Evolutionary conservation across 306 rosid genomes (phyloP), one percentile per base, ranked within the genome.

Genomic region (Cucurbita moschata): DNA sequence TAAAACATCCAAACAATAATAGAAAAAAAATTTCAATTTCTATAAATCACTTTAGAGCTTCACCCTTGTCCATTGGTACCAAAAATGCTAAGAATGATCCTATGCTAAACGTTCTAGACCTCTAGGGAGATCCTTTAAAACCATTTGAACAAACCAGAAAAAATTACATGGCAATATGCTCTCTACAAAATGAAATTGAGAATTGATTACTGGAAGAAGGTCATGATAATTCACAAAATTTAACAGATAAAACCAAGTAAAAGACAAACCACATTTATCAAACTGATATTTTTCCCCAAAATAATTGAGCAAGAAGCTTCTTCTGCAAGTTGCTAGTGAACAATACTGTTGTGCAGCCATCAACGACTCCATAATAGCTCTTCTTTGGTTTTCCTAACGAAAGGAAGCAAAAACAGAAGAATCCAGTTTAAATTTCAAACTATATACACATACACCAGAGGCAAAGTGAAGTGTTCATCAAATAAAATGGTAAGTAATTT

Each of bases 281-380:
- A 88, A 78, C 57, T 89, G 19, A 81, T 73, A 6, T 1, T 78
- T 87, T 77, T 92, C 95, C 75, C 97, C 97, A 53, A 92, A 89
- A 81, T 92, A 84, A 68, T 79, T 83, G 75, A 92, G 97, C 86
- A 92, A 79, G 81, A 79, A 84, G 85, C 85, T 90, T 75, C 97
- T 89, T 83, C 96, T 85, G 87, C 97, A 92, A 53, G 88, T 88
- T 74, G 92, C 77, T 67, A 77, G 53, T 74, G 88, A 74, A 75
- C 97, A 89, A 80, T 92, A 92, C 67, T 54, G 96, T 78, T 85
- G 89, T 55, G 96, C 97, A 67, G 90, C 88, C 81, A 73, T 74
- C 85, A 92, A 71, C 14, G 97, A 89, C 83, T 88, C 88, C 85
- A 78, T 79, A 50, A 88, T 84, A 80, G 97, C 97, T 85, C 70